Evolutionary conservation across 257 asterid species (phyloP), one percentile per base, ranked within the genome.

Genomic region (Pogostemon cablin): DNA sequence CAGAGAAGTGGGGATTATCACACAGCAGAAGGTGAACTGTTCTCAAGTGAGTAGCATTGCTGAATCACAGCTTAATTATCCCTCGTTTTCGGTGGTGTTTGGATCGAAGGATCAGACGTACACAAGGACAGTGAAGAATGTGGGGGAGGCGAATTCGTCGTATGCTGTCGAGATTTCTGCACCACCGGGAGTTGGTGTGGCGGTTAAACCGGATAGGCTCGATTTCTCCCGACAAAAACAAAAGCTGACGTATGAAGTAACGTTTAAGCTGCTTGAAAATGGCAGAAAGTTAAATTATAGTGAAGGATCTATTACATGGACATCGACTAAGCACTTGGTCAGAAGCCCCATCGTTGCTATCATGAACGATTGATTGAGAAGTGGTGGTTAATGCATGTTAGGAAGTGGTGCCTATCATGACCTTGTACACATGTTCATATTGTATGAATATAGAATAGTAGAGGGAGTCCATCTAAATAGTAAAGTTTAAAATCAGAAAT

Each of bases 321-420:
- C 32, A 35, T 78, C 75, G 9, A 39, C 11, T 10, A 78, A 69
- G 4, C 62, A 67, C 34, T 9, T 40, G 10, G 78, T 78, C 2
- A 65, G 80, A 56, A 72, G 81, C 67, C 75, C 81, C 2, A 77
- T 77, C 61, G 78, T 64, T 10, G 77, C 71, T 40, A 11, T 50
- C 7, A 60, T 71, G 75, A 5, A 34, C 4, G 60, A 70, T 11
- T 58, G 60, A 70, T 11, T 58, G 40, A 11, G 40, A 55, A 25
- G 61, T 55, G 2, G 15, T 52, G 12, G 41, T 3, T 25, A 5
- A 6, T 15, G 17, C 37, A 20, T 20, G 25, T 20, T 20, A 20
- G 25, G 25, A 20, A 20, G 25, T 1, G 25, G 1, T 20, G 25
- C 25, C 1, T 20, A 20, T 1, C 1, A 0, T 20, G 25, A 20